Evolutionary conservation across 345 rosid genomes (phyloP).

Genomic region (Theobroma cacao): DNA sequence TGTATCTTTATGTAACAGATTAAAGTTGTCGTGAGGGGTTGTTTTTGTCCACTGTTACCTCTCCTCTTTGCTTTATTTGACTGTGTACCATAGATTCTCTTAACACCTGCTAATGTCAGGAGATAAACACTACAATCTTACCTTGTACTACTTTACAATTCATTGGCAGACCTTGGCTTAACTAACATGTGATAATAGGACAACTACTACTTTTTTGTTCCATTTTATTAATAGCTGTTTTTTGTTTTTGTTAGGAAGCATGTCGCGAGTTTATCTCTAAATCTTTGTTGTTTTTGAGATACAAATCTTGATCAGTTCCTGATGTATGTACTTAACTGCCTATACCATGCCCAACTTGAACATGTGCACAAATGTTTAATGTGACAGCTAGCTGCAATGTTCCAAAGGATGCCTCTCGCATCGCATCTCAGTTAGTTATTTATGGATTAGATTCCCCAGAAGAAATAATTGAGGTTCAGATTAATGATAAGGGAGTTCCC

Average conservation of each 20-base stretch:
- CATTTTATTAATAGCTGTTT: not conserved
- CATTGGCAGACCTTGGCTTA: not conserved
- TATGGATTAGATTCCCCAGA: conserved; percentile 5
- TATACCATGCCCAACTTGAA: not conserved
- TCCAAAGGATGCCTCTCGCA: not conserved
- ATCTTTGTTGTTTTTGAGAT: not conserved
- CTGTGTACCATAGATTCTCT: conserved; percentile 21
- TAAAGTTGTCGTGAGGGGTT: conserved; percentile 13
- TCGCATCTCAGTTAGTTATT: not conserved
- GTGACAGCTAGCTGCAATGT: not conserved
- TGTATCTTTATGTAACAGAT: conserved; percentile 19
- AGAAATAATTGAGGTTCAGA: conserved; percentile 1
- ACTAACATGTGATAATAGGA: conserved; percentile 1
- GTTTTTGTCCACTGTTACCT: not conserved
- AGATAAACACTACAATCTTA: conserved; percentile 14
- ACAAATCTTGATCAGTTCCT: not conserved
- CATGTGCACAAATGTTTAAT: not conserved
- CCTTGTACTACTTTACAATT: conserved; percentile 7
- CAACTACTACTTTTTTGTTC: not conserved
- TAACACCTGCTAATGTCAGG: conserved; percentile 9
- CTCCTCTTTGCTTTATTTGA: conserved; percentile 3
- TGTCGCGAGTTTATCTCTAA: not conserved
- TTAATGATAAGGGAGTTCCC: not conserved
- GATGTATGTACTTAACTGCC: not conserved
- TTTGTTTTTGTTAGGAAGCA: not conserved